Conservation (phyloP, 2,329 filamentous ascomycete genomes). For the Ascomycota sp. region DNA sequence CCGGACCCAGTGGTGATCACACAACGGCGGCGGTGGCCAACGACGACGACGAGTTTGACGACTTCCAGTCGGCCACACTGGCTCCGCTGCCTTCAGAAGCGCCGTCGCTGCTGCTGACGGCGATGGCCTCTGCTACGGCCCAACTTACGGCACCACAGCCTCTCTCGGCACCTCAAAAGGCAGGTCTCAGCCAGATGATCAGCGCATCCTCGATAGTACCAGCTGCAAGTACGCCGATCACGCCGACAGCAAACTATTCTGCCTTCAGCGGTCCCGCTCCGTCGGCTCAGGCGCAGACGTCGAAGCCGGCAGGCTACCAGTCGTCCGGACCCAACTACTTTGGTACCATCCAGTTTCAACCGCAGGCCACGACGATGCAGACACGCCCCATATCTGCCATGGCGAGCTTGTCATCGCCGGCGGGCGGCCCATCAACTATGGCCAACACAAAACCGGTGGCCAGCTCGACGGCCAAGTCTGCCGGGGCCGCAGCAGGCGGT, state of each 20-base stretch:
- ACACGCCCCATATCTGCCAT: constrained; percentile 6
- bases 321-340: constrained; percentile 83
- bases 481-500: constrained; percentile 26
- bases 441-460: constrained; percentile 27
- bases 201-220: constrained; percentile 67
- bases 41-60: constrained; percentile 86
- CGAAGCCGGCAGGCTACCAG: constrained; percentile 48
- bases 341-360: constrained; percentile 46
- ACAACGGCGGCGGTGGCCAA: constrained; percentile 14
- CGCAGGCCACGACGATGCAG: constrained; percentile 6
- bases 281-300: constrained; percentile 19
- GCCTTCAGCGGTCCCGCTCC: constrained; percentile 33
- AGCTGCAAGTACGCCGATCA: constrained; percentile 25
- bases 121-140: constrained; percentile 31
- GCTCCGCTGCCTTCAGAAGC: constrained; percentile 25
- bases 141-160: constrained; percentile 72
- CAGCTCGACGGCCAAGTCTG: constrained; percentile 28
- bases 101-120: constrained; percentile 25
- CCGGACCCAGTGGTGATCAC: constrained; percentile 7
- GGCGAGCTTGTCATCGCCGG: constrained; percentile 10
- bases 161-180: constrained; percentile 61
- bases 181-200: constrained; percentile 61
- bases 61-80: constrained; percentile 77
- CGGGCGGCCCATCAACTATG: constrained; percentile 16
- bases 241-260: constrained; percentile 41